A percentile compares a stretch with the other conserved stretches of the same genome.
These are phyloP conservation scores for Furcasterigmium sp. DNA, from an alignment of 2,329 filamentous ascomycete species.

Conservation along the genomic window DNA sequence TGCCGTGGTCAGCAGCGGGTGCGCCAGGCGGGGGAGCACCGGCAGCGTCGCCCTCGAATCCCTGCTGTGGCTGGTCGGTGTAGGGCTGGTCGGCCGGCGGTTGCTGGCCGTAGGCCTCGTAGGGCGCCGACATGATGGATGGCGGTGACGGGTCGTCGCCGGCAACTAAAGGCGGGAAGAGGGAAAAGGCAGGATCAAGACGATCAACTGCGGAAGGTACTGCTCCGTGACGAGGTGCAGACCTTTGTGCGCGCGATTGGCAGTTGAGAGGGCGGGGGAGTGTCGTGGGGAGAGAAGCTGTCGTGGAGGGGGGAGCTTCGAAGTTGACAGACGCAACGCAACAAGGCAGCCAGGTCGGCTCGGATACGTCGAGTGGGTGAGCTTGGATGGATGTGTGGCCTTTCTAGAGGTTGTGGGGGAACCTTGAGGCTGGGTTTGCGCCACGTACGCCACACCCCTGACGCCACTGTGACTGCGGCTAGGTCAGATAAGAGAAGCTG, in stretches of 20 bases:
- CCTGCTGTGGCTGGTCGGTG: slow-evolving; percentile 28
- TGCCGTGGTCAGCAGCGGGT: slow-evolving; percentile 39
- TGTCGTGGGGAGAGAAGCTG: slow-evolving; percentile 4
- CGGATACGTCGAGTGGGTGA: background rate
- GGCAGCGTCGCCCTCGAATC: slow-evolving; percentile 30
- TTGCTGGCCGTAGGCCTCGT: slow-evolving; percentile 49
- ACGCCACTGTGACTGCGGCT: too few species aligned
- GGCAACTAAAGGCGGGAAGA: slow-evolving; percentile 14
- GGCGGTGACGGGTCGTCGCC: slow-evolving; percentile 1
- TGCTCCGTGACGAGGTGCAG: background rate
- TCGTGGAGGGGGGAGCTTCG: slow-evolving; percentile 4
- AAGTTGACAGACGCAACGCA: slow-evolving; percentile 1
- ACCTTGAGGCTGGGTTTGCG: too few species aligned
- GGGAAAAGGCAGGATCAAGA: slow-evolving; percentile 11
- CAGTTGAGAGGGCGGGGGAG: background rate
- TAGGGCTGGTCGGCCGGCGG: slow-evolving; percentile 37
- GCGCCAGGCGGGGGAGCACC: slow-evolving; percentile 19
- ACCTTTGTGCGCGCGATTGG: slow-evolving; percentile 1
- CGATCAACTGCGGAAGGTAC: slow-evolving; percentile 1
- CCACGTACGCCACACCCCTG: too few species aligned
- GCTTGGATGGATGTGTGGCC: background rate
- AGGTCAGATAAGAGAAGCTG: too few species aligned
- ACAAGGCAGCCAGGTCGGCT: background rate
- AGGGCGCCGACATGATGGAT: slow-evolving; percentile 49
- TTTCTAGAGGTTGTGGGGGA: background rate